These are phyloP conservation scores for Cytospora schulzeri DNA, from an alignment of 2,329 filamentous ascomycete genomes.

Conservation along the genomic window DNA sequence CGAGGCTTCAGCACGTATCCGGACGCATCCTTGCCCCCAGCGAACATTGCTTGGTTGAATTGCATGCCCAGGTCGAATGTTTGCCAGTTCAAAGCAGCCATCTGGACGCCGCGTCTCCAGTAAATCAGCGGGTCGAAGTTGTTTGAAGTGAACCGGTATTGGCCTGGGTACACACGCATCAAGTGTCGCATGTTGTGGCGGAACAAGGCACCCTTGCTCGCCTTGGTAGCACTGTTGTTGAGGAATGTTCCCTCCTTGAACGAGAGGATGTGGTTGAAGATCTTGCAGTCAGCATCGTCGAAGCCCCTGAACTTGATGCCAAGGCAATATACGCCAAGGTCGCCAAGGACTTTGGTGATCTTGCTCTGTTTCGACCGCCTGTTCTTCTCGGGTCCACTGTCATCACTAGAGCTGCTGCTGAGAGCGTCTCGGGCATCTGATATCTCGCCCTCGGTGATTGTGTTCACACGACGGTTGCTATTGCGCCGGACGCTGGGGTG, in stretches of 20 bases:
- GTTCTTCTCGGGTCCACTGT: conserved; percentile 63
- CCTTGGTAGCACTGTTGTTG: conserved; percentile 73
- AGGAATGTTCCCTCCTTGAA: conserved; percentile 90
- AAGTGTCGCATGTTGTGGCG: conserved; percentile 89
- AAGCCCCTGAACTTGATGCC: conserved; percentile 85
- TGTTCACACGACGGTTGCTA: conserved; percentile 58
- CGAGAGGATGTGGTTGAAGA: conserved; percentile 93
- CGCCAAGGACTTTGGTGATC: conserved; percentile 80
- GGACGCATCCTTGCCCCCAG: conserved; percentile 79
- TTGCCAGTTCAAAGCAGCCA: conserved; percentile 98
- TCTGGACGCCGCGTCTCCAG: conserved; percentile 95
- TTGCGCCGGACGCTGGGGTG: conserved; percentile 52
- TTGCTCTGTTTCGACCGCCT: conserved; percentile 70
- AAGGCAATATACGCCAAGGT: conserved; percentile 76
- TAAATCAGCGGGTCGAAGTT: conserved; percentile 95
- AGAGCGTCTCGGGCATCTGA: conserved; percentile 51
- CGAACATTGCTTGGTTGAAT: conserved; percentile 97
- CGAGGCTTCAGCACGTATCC: conserved; percentile 94
- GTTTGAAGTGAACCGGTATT: conserved; percentile 77
- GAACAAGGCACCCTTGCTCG: conserved; percentile 76
- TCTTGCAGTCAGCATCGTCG: conserved; percentile 74
- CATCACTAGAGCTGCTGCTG: conserved; percentile 74
- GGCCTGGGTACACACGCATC: conserved; percentile 92
- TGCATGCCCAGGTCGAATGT: conserved; percentile 96
- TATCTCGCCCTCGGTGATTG: conserved; percentile 55